Base-by-base conservation (phyloP, 1,139 yeast genomes). In the Scheffersomyces illinoinensis region DNA sequence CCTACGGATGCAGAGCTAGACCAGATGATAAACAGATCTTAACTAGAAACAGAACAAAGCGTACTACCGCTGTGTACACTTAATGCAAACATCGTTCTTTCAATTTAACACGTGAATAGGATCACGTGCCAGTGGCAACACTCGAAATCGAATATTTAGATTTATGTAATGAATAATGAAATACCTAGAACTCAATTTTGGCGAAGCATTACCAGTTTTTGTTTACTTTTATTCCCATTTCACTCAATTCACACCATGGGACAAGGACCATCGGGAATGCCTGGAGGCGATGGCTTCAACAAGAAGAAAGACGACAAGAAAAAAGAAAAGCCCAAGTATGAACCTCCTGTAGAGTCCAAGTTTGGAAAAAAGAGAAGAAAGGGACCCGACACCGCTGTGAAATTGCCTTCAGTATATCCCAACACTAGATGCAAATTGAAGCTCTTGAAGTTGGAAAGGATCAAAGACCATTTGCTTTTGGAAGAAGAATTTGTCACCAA, bases 401-500 rank as follows among this genome's bases (percentile, higher is more conserved):
- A 83, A 64, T 83, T 95, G 64, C 99, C 99, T 7, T 83, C 85
- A 54, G 97, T 95, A 49, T 86, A 89, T 71, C 99, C 99, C 54
- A 90, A 88, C 66, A 95, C 98, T 39, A 87, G 99, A 71, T 95
- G 98, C 73, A 92, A 92, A 75, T 84, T 95, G 73, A 93, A 92
- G 75, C 78, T 95, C 66, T 83, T 95, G 68, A 91, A 96, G 74
- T 87, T 95, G 84, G 99, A 95, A 74, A 87, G 99, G 75, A 93
- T 95, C 72, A 96, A 96, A 76, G 99, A 95, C 75, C 99, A 95
- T 73, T 81, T 95, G 69, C 82, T 95, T 67, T 83, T 95, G 69
- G 99, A 95, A 76, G 99, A 95, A 73, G 99, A 95, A 74, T 96
- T 91, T 76, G 98, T 95, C 50, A 88, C 96, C 64, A 93, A 93